These are phyloP conservation scores for Cordia subcordata DNA, from an alignment of 257 asterid species.

Conservation along the genomic window DNA sequence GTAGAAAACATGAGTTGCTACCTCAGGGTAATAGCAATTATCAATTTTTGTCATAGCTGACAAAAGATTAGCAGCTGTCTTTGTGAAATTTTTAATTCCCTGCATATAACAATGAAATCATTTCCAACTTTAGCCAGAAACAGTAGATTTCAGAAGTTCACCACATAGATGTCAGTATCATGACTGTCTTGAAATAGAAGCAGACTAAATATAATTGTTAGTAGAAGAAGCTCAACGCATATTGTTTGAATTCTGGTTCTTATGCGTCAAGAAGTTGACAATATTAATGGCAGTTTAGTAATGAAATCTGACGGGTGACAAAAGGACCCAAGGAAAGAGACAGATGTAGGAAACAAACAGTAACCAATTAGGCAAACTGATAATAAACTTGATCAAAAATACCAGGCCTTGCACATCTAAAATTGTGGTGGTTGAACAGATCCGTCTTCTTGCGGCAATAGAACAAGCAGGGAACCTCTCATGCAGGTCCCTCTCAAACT, in stretches of 20 bases:
- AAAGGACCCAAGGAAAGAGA: conserved; percentile 1
- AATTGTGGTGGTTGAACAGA: conserved; percentile 76
- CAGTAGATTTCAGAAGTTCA: too few species aligned
- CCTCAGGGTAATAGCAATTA: conserved; percentile 87
- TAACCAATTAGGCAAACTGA: conserved; percentile 13
- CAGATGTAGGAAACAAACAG: conserved; percentile 1
- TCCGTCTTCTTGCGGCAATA: conserved; percentile 74
- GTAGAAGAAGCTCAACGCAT: too few species aligned
- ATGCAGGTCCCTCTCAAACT: conserved; percentile 76
- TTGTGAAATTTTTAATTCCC: conserved; percentile 82
- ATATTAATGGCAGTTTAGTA: too few species aligned
- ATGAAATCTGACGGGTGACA: neutral
- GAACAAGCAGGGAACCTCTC: conserved; percentile 97
- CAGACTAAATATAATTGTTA: too few species aligned
- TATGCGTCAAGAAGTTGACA: too few species aligned
- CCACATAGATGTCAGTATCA: too few species aligned
- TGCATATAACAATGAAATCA: conserved; percentile 18
- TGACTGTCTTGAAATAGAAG: too few species aligned
- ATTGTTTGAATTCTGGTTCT: too few species aligned
- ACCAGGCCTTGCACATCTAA: conserved; percentile 98
- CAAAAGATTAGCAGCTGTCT: conserved; percentile 69
- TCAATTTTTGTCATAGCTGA: conserved; percentile 79
- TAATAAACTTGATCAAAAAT: conserved; percentile 16
- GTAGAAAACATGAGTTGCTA: conserved; percentile 20
- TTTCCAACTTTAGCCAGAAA: neutral